Conservation (phyloP, 2,329 filamentous ascomycete genomes). For the Blumeria graminis region DNA sequence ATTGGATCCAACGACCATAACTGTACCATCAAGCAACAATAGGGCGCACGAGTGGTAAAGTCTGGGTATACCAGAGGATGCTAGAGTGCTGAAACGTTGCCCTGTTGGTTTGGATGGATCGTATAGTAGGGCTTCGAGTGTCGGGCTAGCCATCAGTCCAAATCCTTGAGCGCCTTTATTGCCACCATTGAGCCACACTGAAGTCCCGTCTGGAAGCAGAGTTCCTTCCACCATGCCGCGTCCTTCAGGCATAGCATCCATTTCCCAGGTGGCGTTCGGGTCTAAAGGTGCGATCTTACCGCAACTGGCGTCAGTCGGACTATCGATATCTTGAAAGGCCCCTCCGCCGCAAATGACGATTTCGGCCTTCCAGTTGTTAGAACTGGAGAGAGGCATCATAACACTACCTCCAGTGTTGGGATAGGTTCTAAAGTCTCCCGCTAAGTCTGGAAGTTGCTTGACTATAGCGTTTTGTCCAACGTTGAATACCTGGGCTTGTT, state of each 20-base stretch:
- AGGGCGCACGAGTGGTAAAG: constrained; percentile 37
- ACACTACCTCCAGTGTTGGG: constrained; percentile 35
- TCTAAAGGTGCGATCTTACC: constrained; percentile 28
- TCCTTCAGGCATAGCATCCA: constrained; percentile 33
- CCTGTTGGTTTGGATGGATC: constrained; percentile 26
- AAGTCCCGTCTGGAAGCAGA: constrained; percentile 33
- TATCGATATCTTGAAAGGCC: constrained; percentile 31
- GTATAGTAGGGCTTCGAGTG: constrained; percentile 31
- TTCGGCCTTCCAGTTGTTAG: constrained; percentile 27
- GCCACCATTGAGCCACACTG: constrained; percentile 33
- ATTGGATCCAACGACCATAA: constrained; percentile 34
- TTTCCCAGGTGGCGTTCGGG: constrained; percentile 25
- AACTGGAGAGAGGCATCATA: constrained; percentile 26
- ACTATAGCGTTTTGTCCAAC: constrained; percentile 21
- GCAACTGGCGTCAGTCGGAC: constrained; percentile 31
- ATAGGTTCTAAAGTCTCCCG: constrained; percentile 32
- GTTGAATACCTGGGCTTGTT: constrained; percentile 31
- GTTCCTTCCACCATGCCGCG: constrained; percentile 35
- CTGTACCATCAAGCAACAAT: constrained; percentile 31
- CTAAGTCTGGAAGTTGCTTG: constrained; percentile 25
- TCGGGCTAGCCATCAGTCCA: constrained; percentile 27
- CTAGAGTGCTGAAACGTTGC: constrained; percentile 23
- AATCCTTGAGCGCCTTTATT: constrained; percentile 34
- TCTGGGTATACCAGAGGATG: constrained; percentile 20
- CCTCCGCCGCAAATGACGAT: constrained; percentile 34